Conservation (phyloP, 2,329 filamentous ascomycete genomes). For the Didymellaceae sp. region DNA sequence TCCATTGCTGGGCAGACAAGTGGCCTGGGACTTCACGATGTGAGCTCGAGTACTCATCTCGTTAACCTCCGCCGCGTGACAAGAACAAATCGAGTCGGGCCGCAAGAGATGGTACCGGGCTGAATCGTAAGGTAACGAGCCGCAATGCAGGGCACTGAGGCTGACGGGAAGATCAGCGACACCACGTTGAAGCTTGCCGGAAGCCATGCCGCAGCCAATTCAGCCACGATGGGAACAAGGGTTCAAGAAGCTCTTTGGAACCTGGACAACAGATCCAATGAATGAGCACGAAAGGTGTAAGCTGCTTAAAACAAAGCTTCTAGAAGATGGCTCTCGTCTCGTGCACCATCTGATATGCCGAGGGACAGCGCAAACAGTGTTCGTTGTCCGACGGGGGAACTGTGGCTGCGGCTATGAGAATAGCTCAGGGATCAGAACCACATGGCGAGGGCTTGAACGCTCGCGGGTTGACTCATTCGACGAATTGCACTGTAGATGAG, state of each 20-base stretch:
- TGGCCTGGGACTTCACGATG: neutral
- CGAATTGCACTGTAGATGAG: slow-evolving; percentile 20
- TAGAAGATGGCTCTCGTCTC: slow-evolving; percentile 25
- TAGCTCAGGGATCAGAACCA: slow-evolving; percentile 12
- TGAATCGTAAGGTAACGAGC: slow-evolving; percentile 14
- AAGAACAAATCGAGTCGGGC: neutral
- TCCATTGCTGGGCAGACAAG: neutral
- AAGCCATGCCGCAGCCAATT: slow-evolving; percentile 1
- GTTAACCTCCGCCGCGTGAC: neutral
- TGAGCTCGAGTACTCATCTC: neutral
- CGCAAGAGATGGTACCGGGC: neutral
- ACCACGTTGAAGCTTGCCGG: neutral
- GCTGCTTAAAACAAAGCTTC: slow-evolving; percentile 24
- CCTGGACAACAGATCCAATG: slow-evolving; percentile 14
- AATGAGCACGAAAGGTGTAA: slow-evolving; percentile 19
- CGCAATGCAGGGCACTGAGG: slow-evolving; percentile 20
- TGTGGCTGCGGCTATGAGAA: slow-evolving; percentile 5
- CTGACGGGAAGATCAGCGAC: neutral
- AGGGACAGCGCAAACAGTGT: slow-evolving; percentile 15
- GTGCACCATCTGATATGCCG: too few relatives aligned
- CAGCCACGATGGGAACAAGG: neutral
- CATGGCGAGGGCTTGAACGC: slow-evolving; percentile 2
- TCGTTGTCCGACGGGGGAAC: slow-evolving; percentile 9
- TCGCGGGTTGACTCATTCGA: slow-evolving; percentile 22
- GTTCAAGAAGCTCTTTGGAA: slow-evolving; percentile 14